Conservation (phyloP, 140 eudicot species). For the Senecio squalidus region DNA sequence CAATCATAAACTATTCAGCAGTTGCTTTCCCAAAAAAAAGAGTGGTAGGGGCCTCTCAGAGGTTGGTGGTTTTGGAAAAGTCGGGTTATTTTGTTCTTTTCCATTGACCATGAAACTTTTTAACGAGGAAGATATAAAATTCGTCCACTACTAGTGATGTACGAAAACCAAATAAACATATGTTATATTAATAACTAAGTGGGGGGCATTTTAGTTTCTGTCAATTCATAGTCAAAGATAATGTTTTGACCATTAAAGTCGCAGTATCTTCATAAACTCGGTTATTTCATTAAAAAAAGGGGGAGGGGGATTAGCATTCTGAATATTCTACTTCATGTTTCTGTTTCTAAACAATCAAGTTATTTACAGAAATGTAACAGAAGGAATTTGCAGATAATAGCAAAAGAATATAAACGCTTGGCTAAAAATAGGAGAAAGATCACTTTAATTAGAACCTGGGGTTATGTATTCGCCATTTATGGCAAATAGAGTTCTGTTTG, state of each 20-base stretch:
- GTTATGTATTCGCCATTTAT: not conserved
- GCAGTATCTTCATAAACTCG: constrained; percentile 9
- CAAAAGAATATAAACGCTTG: too few relatives aligned
- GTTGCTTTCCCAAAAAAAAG: constrained; percentile 12
- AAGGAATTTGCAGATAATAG: not conserved
- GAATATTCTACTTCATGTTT: not conserved
- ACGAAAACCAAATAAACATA: constrained; percentile 7
- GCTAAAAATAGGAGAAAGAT: not conserved
- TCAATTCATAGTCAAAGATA: constrained; percentile 24
- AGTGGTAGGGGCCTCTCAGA: constrained; percentile 23
- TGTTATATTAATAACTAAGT: constrained; percentile 11
- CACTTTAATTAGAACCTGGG: not conserved
- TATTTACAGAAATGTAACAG: not conserved
- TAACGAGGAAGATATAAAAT: not conserved
- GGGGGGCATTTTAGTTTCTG: not conserved
- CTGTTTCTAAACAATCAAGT: not conserved
- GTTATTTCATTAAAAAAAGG: not conserved
- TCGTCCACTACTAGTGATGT: constrained; percentile 26
- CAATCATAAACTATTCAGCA: not conserved
- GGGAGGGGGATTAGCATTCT: not conserved
- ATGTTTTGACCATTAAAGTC: constrained; percentile 13
- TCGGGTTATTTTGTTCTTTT: constrained; percentile 19
- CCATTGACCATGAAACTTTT: constrained; percentile 25
- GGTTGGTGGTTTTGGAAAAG: constrained; percentile 10
- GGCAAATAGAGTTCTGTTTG: not conserved